Percentiles rank a stretch among this genome's conserved stretches.
These are phyloP conservation scores for Jatropha curcas DNA, from an alignment of 345 rosid species.

Conservation along the genomic window DNA sequence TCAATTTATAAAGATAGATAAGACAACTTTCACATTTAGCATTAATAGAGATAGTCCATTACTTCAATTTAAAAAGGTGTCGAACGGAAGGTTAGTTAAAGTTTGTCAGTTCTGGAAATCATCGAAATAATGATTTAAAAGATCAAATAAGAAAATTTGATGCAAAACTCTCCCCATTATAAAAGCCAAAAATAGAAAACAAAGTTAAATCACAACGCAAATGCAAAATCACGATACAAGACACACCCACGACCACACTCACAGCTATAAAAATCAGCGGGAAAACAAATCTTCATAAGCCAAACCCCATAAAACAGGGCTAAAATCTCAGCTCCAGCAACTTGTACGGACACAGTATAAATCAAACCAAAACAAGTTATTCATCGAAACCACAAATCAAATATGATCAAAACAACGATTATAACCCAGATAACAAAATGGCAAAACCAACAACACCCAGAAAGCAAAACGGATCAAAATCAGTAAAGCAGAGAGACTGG, in stretches of 20 bases:
- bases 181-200: neutral
- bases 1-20: neutral
- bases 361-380: slow-evolving; percentile 22
- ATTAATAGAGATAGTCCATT: neutral
- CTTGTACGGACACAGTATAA: slow-evolving; percentile 20
- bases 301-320: slow-evolving; percentile 13
- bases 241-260: neutral
- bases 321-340: slow-evolving; percentile 21
- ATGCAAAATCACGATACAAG: too few relatives aligned
- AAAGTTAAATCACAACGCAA: neutral
- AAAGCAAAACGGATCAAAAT: slow-evolving; percentile 26
- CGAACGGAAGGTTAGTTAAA: slow-evolving; percentile 5
- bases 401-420: neutral
- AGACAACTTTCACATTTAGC: neutral
- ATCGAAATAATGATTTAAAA: neutral
- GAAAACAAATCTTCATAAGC: slow-evolving; percentile 11
- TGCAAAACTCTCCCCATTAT: slow-evolving; percentile 9
- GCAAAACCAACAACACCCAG: slow-evolving; percentile 27
- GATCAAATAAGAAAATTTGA: slow-evolving; percentile 16
- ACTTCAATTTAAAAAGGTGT: neutral
- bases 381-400: slow-evolving; percentile 12
- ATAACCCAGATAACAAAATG: slow-evolving; percentile 30
- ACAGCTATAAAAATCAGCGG: neutral
- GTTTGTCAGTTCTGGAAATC: neutral
- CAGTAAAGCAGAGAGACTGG: slow-evolving; percentile 10